Conservation (phyloP, 2,329 filamentous ascomycete genomes). For the Verticillium nubilum region DNA sequence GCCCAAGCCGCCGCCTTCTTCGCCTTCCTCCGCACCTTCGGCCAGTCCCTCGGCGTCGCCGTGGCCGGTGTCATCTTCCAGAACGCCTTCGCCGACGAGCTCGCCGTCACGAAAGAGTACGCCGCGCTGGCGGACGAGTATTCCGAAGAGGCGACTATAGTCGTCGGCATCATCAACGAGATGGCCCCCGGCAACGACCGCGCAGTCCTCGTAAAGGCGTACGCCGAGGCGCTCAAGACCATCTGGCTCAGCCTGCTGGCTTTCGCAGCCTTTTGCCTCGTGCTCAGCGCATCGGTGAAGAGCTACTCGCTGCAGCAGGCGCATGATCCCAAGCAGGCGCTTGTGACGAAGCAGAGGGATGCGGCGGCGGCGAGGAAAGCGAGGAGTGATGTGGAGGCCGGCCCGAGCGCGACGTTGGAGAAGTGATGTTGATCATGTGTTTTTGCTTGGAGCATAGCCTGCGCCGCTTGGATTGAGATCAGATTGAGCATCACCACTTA, state of each 20-base stretch:
- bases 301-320: conserved; percentile 23
- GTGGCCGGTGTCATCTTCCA: conserved; percentile 66
- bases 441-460: too few relatives aligned
- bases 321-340: conserved; percentile 21
- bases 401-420: background rate
- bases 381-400: background rate
- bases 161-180: conserved; percentile 52
- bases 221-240: conserved; percentile 22
- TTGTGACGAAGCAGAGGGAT: conserved; percentile 4
- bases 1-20: conserved; percentile 60
- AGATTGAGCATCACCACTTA: too few relatives aligned
- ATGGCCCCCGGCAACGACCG: conserved; percentile 32
- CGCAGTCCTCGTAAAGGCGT: conserved; percentile 23
- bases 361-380: conserved; percentile 2
- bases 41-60: conserved; percentile 61
- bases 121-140: conserved; percentile 35
- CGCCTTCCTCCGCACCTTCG: conserved; percentile 60
- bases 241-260: conserved; percentile 27
- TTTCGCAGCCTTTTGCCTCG: conserved; percentile 21
- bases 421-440: background rate
- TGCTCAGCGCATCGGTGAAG: conserved; percentile 24
- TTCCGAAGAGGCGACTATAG: conserved; percentile 50
- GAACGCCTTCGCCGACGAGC: conserved; percentile 51
- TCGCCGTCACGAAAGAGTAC: conserved; percentile 41
- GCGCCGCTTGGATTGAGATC: too few relatives aligned